These are phyloP conservation scores for Rhodamnia argentea DNA, from an alignment of 345 rosid species.

Conservation along the genomic window DNA sequence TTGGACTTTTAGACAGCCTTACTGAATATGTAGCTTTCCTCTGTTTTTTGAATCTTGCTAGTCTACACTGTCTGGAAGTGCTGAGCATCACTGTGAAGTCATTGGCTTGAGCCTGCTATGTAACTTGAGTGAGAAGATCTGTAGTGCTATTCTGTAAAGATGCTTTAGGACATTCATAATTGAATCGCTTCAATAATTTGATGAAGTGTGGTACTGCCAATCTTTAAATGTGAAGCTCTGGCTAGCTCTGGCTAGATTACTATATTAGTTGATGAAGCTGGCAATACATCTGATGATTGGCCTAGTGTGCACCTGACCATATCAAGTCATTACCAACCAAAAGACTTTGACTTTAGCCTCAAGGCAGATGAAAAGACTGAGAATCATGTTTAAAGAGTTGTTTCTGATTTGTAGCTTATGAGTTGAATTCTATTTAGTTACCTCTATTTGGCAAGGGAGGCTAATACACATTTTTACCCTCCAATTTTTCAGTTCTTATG, in stretches of 20 bases:
- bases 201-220: background rate
- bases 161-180: background rate
- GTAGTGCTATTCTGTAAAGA: background rate
- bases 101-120: background rate
- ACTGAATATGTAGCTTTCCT: background rate
- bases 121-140: background rate
- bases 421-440: background rate
- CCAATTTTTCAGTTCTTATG: conserved; percentile 56
- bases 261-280: background rate
- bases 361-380: background rate
- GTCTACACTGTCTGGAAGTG: background rate
- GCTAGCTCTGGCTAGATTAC: background rate
- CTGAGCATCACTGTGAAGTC: background rate
- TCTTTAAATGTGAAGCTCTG: background rate
- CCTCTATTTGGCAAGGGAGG: background rate
- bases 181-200: background rate
- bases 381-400: background rate
- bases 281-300: background rate
- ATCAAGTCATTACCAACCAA: background rate
- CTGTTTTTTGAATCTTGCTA: background rate
- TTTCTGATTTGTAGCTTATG: background rate
- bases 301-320: background rate
- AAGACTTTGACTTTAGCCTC: background rate
- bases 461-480: background rate
- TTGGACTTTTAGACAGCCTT: background rate